Base-by-base conservation (phyloP, 176 grass and related monocot species). In the Areca catechu region DNA sequence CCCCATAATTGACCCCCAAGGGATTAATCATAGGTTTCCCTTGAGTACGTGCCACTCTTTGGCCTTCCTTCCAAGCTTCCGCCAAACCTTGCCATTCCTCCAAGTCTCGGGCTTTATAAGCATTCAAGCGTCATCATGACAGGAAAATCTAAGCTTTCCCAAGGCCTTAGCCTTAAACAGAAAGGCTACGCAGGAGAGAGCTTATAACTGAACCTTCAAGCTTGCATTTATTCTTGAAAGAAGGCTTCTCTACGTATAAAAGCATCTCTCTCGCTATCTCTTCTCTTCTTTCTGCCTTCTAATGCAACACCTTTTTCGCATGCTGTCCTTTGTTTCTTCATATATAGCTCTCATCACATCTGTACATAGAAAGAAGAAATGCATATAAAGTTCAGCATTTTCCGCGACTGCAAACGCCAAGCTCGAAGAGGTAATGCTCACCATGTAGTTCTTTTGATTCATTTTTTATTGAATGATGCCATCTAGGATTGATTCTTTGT, bases 1-100 rank as follows among this genome's bases (percentile, higher is more conserved):
- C 61, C 15, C 49, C 63, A 62, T 43, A 22, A 16, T 54, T 3
- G 2, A 48, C 22, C 54, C 37, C 4, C 48, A 49, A 69, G 3
- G 3, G 64, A 57, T 3, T 15, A 53, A 23, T 65, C 65, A 65
- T 59, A 53, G 56, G 60, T 71, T 76, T 76, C 74, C 56, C 60
- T 90, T 37, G 92, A 90, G 80, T 85, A 80, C 53, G 53, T 66
- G 62, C 74, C 73, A 74, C 73, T 70, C 69, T 69, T 97, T 91
- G 75, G 76, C 57, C 83, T 88, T 91, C 72, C 93, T 91, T 97
- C 81, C 69, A 97, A 88, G 87, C 70, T 77, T 97, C 73, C 63
- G 63, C 67, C 79, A 71, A 67, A 68, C 37, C 57, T 53, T 53
- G 51, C 54, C 78, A 70, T 51, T 80, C 66, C 71, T 55, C 22